Base-by-base conservation (phyloP, 306 rosid genomes). In the Delonix regia region DNA sequence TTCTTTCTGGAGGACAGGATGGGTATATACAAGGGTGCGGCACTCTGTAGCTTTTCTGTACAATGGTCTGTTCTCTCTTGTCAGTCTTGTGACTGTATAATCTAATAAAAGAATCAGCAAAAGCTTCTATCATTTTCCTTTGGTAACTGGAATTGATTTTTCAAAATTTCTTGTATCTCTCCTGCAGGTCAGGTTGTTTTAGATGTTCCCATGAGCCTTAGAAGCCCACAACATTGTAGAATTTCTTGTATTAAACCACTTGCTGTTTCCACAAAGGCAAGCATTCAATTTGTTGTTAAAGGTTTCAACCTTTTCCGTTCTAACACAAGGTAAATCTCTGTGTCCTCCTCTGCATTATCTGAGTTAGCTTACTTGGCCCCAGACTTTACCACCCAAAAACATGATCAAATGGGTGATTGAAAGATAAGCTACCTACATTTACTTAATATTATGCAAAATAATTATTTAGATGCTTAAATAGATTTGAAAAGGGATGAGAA, bases 1-100 rank as follows among this genome's bases (percentile, higher is more conserved):
- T 75, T 76, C 94, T 78, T 88, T 94, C 67, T 94, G 98, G 98
- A 89, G 83, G 75, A 86, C 91, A 22, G 98, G 98, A 82, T 94
- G 97, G 98, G 79, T 90, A 60, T 92, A 87, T 49, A 57, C 87
- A 33, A 89, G 97, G 82, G 89, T 87, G 88, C 89, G 55, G 65
- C 87, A 92, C 74, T 87, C 80, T 73, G 90, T 89, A 73, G 90
- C 96, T 53, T 86, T 94, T 83, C 68, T 88, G 69, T 86, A 87
- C 84, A 87, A 92, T 78, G 98, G 98, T 94, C 51, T 82, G 93
- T 52, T 66, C 70, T 79, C 74, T 67, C 77, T 77, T 68, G 7
- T 56, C 16, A 34, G 15, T 9, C n/a, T 22, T n/a, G n/a, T 66
- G 79, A 49, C 59, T 82, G 60, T 19, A 34, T 36, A 56, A 64